phyloP scores from a whole-genome alignment of 1,284 basidiomycete species.

The Apiotrichum veenhuisii region DNA sequence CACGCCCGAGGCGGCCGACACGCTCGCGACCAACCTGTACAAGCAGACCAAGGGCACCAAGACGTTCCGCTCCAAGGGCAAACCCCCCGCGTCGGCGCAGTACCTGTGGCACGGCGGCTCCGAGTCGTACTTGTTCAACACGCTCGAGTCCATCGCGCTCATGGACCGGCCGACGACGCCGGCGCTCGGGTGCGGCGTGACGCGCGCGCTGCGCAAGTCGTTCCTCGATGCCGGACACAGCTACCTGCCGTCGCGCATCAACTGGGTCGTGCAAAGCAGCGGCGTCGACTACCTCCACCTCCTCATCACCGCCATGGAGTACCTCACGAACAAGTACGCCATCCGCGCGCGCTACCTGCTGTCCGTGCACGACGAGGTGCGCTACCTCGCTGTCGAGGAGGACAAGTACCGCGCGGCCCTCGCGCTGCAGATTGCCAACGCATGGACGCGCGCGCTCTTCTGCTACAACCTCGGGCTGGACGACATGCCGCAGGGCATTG shows the following conservation, averaged over 20 bases:
- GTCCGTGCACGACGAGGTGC: slow-evolving; percentile 94
- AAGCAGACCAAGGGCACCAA: slow-evolving; percentile 90
- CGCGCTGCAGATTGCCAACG: slow-evolving; percentile 92
- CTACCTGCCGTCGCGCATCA: slow-evolving; percentile 94
- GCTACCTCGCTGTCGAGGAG: slow-evolving; percentile 84
- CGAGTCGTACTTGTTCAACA: slow-evolving; percentile 99
- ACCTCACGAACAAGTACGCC: slow-evolving; percentile 73
- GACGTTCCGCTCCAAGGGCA: slow-evolving; percentile 56
- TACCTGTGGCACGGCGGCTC: slow-evolving; percentile 97
- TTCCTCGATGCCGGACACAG: slow-evolving; percentile 66
- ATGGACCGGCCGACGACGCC: slow-evolving; percentile 84
- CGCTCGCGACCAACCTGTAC: slow-evolving; percentile 81
- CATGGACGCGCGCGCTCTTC: slow-evolving; percentile 93
- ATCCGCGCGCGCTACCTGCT: slow-evolving; percentile 92
- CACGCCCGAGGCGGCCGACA: slow-evolving; percentile 71
- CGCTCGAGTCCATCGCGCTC: slow-evolving; percentile 89
- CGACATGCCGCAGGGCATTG: slow-evolving; percentile 87
- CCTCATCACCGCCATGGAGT: slow-evolving; percentile 90
- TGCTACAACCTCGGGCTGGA: slow-evolving; percentile 92
- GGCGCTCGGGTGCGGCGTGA: slow-evolving; percentile 89
- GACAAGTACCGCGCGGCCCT: slow-evolving; percentile 84
- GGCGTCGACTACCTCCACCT: slow-evolving; percentile 98
- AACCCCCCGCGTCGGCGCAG: slow-evolving; percentile 25
- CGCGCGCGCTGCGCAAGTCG: slow-evolving; percentile 82
- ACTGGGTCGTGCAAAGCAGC: slow-evolving; percentile 99